Evolutionary conservation across 805 yeast genomes (phyloP), one percentile per base, ranked within the genome.

Genomic region (Pichia membranifaciens): DNA sequence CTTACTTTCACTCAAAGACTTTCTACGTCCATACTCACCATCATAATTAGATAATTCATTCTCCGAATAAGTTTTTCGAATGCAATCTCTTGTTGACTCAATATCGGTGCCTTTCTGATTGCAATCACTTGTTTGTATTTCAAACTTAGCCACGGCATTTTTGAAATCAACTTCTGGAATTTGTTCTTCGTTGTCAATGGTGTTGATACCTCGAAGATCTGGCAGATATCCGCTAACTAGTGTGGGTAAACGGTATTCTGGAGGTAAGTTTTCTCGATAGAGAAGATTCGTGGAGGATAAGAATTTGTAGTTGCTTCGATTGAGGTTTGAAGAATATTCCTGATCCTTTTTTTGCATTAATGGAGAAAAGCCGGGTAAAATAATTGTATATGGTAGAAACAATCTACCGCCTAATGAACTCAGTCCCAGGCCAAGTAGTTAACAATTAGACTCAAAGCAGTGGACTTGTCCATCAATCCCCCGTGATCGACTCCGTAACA

Each of bases 21-120:
- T 33, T 35, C 64, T 49, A 21, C 55, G 50, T 1, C 67, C 67
- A 16, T 48, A 49, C 15, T 67, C 62, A 29, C 65, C 67, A 55
- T 79, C 78, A 61, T 80, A 83, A 50, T 80, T 79, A 32, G 74
- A 73, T 36, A 78, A 74, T 55, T 82, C 89, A 20, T 75, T 75
- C 52, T 82, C 89, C 2, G 88, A 82, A 56, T 74, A 81, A 0
- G 81, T 79, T 55, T 84, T 68, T 12, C 76, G 70, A 36, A 78
- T 68, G 3, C 41, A 8, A 18, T 37, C 23, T 10, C n/a, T 7
- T 2, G 10, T 4, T 13, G 23, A 3, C n/a, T 37, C 23, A 37
- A 7, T n/a, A 9, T 3, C 49, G 23, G 47, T 43, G 23, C 38
- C 38, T 2, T 41, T 38, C 47, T 21, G 13, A n/a, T 25, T 22